Evolutionary conservation across 257 asterid genomes (phyloP).

Genomic region (Ophiorrhiza pumila): DNA sequence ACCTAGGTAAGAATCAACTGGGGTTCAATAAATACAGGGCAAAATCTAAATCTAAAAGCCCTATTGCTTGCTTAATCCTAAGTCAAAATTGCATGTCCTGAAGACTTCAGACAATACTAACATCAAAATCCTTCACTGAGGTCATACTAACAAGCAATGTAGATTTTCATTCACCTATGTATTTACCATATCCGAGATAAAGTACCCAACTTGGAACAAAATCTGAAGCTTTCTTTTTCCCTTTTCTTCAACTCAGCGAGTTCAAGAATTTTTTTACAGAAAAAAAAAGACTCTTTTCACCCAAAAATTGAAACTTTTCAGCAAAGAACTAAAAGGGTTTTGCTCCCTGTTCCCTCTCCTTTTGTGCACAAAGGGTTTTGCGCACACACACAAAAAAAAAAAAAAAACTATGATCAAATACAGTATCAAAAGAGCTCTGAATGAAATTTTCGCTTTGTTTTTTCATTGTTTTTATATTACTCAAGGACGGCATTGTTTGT

Average conservation of each 20-base stretch:
- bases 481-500: neutral
- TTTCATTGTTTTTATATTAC: neutral
- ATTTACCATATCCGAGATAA: neutral
- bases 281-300: neutral
- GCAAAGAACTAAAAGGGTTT: neutral
- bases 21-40: neutral
- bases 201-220: neutral
- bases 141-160: neutral
- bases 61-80: neutral
- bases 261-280: no score
- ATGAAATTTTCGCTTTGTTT: no score
- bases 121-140: neutral
- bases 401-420: neutral
- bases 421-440: neutral
- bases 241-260: no score
- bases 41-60: neutral
- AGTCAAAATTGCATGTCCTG: neutral
- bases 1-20: constrained; percentile 6
- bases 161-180: neutral
- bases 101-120: neutral
- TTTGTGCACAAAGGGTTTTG: neutral
- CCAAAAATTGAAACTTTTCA: constrained; percentile 2
- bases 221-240: neutral
- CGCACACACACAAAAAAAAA: no score
- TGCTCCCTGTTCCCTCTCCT: neutral